Base-by-base conservation (phyloP, 768 basidiomycete species). In the Agrocybe praecox region DNA sequence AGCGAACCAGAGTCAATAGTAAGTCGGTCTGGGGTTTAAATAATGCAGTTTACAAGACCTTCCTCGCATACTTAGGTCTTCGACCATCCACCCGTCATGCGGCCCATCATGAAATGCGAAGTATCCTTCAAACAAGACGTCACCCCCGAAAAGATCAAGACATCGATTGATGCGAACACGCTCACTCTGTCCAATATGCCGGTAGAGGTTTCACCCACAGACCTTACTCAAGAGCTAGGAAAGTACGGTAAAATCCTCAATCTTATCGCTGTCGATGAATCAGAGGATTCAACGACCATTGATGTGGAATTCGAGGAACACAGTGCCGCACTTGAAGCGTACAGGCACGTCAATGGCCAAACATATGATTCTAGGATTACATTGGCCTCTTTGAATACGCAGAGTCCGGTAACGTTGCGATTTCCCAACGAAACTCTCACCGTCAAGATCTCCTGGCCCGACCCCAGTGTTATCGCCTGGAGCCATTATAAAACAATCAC, bases 401-500 rank as follows among this genome's bases (percentile, higher is more conserved):
- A 61, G 8, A 57, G 59, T 57, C 56, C 49, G 52, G 53, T 57
- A 7, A 58, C 54, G 11, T 57, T 51, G 5, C 54, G 57, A 26
- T 53, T 21, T 11, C 54, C 59, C n/a, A 33, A 49, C 19, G 56
- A 62, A 14, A 55, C 55, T 65, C 32, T 57, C 11, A 46, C 45
- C 22, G 33, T 81, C 53, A 77, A 74, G 56, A 50, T 85, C 5
- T 70, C 67, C 23, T 84, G 82, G 80, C 75, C 74, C 34, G 72
- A 76, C 10, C 76, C 83, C 0, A 69, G 67, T 49, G 61, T 67
- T 23, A 67, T 67, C 8, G 82, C 78, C 6, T 86, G 80, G 78
- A 73, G 72, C 19, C 75, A 76, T 57, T 87, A 83, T 62, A 22
- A 66, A 5, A 72, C 72, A 2, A 67, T 82, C 34, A 66, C 71